Percentiles rank a stretch among this genome's conserved stretches.
Conservation (phyloP, 2,329 filamentous ascomycete genomes). For the Pleurostoma richardsiae region DNA sequence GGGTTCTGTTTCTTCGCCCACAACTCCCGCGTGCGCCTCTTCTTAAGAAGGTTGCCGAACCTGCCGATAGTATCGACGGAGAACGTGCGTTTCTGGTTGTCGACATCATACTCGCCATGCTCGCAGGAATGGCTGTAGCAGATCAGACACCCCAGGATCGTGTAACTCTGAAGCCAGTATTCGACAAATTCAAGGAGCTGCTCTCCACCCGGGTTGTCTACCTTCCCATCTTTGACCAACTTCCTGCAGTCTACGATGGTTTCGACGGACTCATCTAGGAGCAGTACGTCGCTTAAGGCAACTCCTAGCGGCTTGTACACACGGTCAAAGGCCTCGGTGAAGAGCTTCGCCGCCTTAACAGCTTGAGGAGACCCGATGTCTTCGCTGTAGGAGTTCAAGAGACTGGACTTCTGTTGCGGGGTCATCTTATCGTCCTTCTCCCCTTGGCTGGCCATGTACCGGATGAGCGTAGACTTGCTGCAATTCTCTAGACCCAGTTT, state of each 20-base stretch:
- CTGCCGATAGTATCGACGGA: constrained; percentile 40
- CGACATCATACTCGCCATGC: constrained; percentile 52
- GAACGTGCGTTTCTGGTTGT: constrained; percentile 48
- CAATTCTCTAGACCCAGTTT: constrained; percentile 44
- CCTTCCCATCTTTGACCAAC: constrained; percentile 39
- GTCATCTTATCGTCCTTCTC: constrained; percentile 43
- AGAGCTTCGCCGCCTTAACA: constrained; percentile 38
- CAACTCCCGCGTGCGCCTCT: constrained; percentile 23
- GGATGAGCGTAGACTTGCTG: constrained; percentile 46
- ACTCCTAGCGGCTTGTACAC: constrained; percentile 45
- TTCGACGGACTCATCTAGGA: constrained; percentile 49
- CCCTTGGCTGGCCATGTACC: constrained; percentile 43
- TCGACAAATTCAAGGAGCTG: constrained; percentile 34
- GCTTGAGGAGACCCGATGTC: constrained; percentile 35
- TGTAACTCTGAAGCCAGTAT: constrained; percentile 47
- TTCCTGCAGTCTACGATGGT: constrained; percentile 49
- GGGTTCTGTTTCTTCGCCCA: constrained; percentile 5
- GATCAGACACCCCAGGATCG: constrained; percentile 51
- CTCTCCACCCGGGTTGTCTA: constrained; percentile 28
- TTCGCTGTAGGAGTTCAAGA: constrained; percentile 42
- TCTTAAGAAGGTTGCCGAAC: constrained; percentile 19
- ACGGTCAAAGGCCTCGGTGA: constrained; percentile 51
- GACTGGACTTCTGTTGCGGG: constrained; percentile 48
- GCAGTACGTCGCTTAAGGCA: constrained; percentile 45
- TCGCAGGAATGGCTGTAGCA: constrained; percentile 58